These are phyloP conservation scores for Barnettozyma wickerhamii DNA, from an alignment of 805 yeast genomes.

Conservation along the genomic window DNA sequence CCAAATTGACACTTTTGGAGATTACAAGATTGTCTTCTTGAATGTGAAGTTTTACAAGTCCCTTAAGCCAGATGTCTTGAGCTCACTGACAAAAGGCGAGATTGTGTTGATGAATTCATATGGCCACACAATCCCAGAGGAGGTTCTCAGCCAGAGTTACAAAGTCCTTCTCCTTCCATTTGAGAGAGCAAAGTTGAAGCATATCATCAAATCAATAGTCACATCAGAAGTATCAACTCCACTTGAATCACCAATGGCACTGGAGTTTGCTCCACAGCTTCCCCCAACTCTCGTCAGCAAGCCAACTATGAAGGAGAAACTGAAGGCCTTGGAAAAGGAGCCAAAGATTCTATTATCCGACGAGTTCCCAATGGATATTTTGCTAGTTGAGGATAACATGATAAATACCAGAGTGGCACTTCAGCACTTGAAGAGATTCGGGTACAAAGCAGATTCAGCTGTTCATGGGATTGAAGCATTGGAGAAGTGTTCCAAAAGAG, in stretches of 20 bases:
- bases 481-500: slow-evolving; percentile 81
- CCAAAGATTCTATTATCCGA: slow-evolving; percentile 5
- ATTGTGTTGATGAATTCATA: slow-evolving; percentile 14
- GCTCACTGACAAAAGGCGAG: not conserved
- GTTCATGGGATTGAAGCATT: slow-evolving; percentile 90
- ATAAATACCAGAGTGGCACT: slow-evolving; percentile 62
- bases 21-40: slow-evolving; percentile 11
- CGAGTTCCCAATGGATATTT: slow-evolving; percentile 46
- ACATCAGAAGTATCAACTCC: not conserved
- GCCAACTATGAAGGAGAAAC: not conserved
- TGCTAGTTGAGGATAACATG: slow-evolving; percentile 92
- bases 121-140: slow-evolving; percentile 10
- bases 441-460: slow-evolving; percentile 57
- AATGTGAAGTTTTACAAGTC: slow-evolving; percentile 9
- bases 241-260: too few relatives aligned
- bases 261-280: too few relatives aligned
- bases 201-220: slow-evolving; percentile 2
- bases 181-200: slow-evolving; percentile 9
- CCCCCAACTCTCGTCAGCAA: too few relatives aligned
- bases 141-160: slow-evolving; percentile 3
- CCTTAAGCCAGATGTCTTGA: not conserved
- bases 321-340: not conserved
- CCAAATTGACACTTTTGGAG: not conserved
- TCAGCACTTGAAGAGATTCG: slow-evolving; percentile 67
- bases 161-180: slow-evolving; percentile 19